Evolutionary conservation across 73 alveolate genomes (phyloP), one percentile per base, ranked within the genome.

Genomic region (Effrenium voratum): DNA sequence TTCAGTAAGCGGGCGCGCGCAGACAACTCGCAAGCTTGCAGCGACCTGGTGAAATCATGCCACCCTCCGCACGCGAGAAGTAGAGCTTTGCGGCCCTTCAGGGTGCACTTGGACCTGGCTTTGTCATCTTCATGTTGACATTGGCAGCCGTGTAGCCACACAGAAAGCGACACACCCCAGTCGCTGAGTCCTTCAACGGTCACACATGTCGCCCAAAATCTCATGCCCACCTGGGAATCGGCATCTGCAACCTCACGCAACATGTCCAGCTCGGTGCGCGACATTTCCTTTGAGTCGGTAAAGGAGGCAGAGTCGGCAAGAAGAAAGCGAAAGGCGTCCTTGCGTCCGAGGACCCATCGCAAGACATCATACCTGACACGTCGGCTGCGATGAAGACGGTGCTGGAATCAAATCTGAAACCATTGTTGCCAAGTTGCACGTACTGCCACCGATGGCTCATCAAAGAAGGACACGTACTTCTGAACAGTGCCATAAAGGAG

Each of bases 361-460:
- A 76, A 46, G 13, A 24, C 40, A 12, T 76, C 86, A 44, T 41
- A 76, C 86, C 86, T 76, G 50, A 63, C 40, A 24, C 40, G 8
- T 63, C 22, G 43, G 26, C 12, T 5, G 40, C 77, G 26, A 63
- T 5, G 19, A 52, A 52, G 63, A 52, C 19, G 19, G n/a, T n/a
- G 26, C 63, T 12, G 63, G 19, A 52, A 52, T 8, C 63, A 52
- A 52, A 52, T 52, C 63, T 12, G 19, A 52, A 12, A 19, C 63
- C 63, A 52, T 63, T 16, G 8, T 36, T 36, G 4, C 83, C 86
- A 41, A 76, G 86, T 41, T 12, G 43, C 86, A 76, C 86, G 30
- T 76, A 76, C 59, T 76, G 86, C 86, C 86, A 76, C 43, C 86
- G 55, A 13, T 76, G 86, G 86, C 86, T 76, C 60, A 15, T 16